phyloP scores from a whole-genome alignment of 768 basidiomycete species.

The Tephrocybe sp. region DNA sequence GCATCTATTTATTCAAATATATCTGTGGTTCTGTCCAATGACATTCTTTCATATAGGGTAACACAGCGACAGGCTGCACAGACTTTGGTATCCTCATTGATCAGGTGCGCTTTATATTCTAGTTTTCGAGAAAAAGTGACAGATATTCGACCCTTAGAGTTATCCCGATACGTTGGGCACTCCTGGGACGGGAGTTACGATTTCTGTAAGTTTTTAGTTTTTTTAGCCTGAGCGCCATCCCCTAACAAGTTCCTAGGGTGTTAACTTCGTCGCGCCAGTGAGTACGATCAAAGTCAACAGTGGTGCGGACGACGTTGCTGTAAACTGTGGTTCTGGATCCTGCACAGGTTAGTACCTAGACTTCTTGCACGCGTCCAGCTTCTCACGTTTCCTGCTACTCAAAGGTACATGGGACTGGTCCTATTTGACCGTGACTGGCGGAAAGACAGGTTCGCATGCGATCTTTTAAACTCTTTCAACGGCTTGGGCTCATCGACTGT shows the following conservation, averaged over 20 bases:
- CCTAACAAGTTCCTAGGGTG: conserved; percentile 27
- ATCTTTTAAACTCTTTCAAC: not conserved
- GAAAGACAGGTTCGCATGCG: conserved; percentile 28
- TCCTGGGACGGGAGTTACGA: conserved; percentile 51
- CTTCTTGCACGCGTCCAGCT: not conserved
- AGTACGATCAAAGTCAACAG: conserved; percentile 41
- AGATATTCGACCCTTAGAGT: conserved; percentile 34
- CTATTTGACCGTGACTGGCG: conserved; percentile 41
- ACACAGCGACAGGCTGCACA: conserved; percentile 46
- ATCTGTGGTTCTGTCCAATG: not conserved
- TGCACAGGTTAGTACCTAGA: conserved; percentile 38
- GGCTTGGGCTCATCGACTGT: not conserved
- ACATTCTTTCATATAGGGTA: conserved; percentile 32
- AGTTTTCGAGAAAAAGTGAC: not conserved
- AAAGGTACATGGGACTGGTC: conserved; percentile 53
- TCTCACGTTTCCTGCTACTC: not conserved
- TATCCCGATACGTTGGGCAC: conserved; percentile 51
- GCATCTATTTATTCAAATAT: conserved; percentile 10
- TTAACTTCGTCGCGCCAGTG: conserved; percentile 42
- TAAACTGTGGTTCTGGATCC: conserved; percentile 53
- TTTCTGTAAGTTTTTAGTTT: conserved; percentile 42
- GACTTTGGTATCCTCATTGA: conserved; percentile 60
- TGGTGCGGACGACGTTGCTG: conserved; percentile 43
- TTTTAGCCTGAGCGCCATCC: not conserved
- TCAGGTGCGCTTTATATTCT: conserved; percentile 36